Conservation (phyloP, 2,329 filamentous ascomycete species). For the Ilyonectria mors-panacis region DNA sequence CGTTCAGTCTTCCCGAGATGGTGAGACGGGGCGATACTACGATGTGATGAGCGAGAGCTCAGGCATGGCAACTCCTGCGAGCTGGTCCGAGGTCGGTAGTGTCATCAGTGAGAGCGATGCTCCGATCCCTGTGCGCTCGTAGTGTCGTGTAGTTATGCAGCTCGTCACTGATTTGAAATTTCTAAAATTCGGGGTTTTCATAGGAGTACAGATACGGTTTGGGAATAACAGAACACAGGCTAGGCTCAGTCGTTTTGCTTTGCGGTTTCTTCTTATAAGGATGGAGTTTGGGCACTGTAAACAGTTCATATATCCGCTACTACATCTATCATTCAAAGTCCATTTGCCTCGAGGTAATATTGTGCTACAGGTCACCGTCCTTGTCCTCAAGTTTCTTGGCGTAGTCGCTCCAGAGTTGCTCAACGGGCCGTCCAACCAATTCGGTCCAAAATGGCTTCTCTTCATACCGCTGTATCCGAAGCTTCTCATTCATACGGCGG, state of each 20-base stretch:
- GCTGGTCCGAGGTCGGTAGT: slow-evolving; percentile 77
- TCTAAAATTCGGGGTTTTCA: slow-evolving; percentile 17
- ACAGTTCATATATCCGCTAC: slow-evolving; percentile 41
- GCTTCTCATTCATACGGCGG: slow-evolving; percentile 75
- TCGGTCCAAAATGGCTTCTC: slow-evolving; percentile 77
- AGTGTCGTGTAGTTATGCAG: slow-evolving; percentile 10
- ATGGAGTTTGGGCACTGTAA: slow-evolving; percentile 35
- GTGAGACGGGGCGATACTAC: slow-evolving; percentile 58
- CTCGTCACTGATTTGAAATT: neutral
- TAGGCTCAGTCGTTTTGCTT: slow-evolving; percentile 9
- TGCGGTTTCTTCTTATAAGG: slow-evolving; percentile 27
- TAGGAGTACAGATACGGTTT: slow-evolving; percentile 15
- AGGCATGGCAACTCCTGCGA: slow-evolving; percentile 71
- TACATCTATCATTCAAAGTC: slow-evolving; percentile 22
- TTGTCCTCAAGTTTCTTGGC: slow-evolving; percentile 49
- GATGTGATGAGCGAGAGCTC: slow-evolving; percentile 74
- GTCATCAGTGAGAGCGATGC: slow-evolving; percentile 71
- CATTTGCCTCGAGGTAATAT: neutral
- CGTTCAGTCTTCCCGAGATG: slow-evolving; percentile 54
- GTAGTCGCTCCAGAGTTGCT: slow-evolving; percentile 84
- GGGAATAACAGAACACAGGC: slow-evolving; percentile 26
- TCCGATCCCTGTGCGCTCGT: slow-evolving; percentile 51
- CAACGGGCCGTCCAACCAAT: slow-evolving; percentile 76
- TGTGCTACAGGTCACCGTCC: neutral
- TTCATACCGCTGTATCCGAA: slow-evolving; percentile 75